A percentile compares a stretch with the other conserved stretches of the same genome.
Evolutionary conservation across 345 rosid genomes (phyloP).

Genomic region (Iberis pinnata): DNA sequence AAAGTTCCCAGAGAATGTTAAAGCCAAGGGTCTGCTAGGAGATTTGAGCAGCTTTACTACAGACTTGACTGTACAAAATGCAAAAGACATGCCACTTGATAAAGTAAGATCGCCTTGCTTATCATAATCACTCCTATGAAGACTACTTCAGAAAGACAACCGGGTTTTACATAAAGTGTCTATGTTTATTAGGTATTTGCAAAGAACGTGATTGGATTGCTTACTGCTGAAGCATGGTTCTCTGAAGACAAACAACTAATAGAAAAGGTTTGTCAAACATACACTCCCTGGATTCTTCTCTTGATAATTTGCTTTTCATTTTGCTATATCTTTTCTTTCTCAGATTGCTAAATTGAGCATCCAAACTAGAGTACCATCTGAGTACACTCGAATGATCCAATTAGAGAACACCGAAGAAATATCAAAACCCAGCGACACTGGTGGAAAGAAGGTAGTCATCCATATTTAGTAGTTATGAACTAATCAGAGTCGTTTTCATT

Average conservation of each 20-base stretch:
- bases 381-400: conserved; percentile 62
- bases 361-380: conserved; percentile 50
- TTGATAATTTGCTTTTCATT: conserved; percentile 11
- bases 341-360: conserved; percentile 68
- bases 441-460: conserved; percentile 35
- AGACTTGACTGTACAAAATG: conserved; percentile 50
- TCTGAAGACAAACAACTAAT: conserved; percentile 56
- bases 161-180: background rate
- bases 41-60: conserved; percentile 42
- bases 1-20: conserved; percentile 47
- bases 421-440: conserved; percentile 32
- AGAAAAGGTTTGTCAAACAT: conserved; percentile 55
- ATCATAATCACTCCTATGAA: background rate
- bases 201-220: conserved; percentile 64
- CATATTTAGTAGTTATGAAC: background rate
- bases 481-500: background rate
- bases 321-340: background rate
- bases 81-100: conserved; percentile 54
- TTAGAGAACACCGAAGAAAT: conserved; percentile 42
- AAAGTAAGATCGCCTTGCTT: conserved; percentile 34
- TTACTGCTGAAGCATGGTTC: conserved; percentile 85
- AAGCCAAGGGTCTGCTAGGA: conserved; percentile 49
- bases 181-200: conserved; percentile 51
- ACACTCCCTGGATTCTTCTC: background rate
- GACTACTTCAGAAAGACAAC: background rate